Evolutionary conservation across 495 filamentous ascomycete genomes (phyloP).

Genomic region (Penicillium salamii): DNA sequence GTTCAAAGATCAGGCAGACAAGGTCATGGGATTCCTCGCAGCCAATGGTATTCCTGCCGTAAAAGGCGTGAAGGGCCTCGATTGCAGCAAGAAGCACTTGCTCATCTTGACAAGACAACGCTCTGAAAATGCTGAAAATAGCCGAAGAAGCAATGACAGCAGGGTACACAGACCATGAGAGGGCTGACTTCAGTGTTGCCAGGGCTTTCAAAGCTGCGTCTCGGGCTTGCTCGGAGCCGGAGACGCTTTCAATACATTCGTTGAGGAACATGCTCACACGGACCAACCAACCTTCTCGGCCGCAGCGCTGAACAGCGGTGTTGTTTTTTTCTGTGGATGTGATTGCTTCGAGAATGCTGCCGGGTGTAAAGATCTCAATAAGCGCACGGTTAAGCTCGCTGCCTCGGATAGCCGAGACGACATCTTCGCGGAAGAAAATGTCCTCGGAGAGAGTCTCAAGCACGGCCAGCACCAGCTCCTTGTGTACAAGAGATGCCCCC

Average conservation of each 20-base stretch:
- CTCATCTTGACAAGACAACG: constrained; percentile 69
- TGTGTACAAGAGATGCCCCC: constrained; percentile 68
- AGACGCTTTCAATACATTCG: constrained; percentile 65
- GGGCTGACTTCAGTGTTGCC: constrained; percentile 67
- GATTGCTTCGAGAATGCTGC: constrained; percentile 66
- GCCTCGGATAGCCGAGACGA: constrained; percentile 76
- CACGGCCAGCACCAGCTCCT: constrained; percentile 75
- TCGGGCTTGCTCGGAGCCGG: constrained; percentile 58
- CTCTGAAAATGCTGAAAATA: constrained; percentile 68
- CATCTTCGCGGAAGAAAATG: constrained; percentile 86
- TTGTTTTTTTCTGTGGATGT: constrained; percentile 69
- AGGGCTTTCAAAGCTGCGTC: constrained; percentile 70
- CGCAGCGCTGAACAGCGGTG: constrained; percentile 62
- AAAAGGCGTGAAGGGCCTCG: constrained; percentile 80
- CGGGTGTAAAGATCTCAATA: constrained; percentile 88
- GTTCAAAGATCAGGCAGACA: constrained; percentile 73
- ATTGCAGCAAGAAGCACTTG: constrained; percentile 76
- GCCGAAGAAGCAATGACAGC: constrained; percentile 68
- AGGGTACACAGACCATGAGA: constrained; percentile 82
- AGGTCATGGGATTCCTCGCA: constrained; percentile 77
- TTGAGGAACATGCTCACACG: constrained; percentile 72
- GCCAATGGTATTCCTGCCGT: constrained; percentile 67
- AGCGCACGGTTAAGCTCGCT: constrained; percentile 80
- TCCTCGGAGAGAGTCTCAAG: constrained; percentile 95
- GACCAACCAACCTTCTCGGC: constrained; percentile 81